A percentile compares a stretch with the other conserved stretches of the same genome.
phyloP scores from a whole-genome alignment of 2,329 filamentous ascomycete genomes.

The Sarocladiaceae sp. region DNA sequence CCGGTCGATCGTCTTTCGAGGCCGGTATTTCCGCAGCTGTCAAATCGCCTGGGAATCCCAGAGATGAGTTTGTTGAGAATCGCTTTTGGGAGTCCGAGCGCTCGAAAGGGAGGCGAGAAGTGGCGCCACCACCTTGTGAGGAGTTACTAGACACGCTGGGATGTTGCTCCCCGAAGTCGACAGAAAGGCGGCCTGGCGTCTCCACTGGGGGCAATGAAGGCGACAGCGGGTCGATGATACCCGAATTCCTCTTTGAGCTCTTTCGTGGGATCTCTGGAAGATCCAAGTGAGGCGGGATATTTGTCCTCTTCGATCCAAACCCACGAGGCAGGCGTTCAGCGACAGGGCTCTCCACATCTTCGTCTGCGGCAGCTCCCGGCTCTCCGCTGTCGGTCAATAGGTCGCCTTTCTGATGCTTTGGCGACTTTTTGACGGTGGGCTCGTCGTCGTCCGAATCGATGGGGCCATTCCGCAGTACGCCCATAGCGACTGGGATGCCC shows the following conservation, averaged over 20 bases:
- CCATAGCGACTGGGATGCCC: conserved; percentile 59
- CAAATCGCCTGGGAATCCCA: conserved; percentile 39
- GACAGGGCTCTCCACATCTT: conserved; percentile 32
- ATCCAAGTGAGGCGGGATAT: conserved; percentile 24
- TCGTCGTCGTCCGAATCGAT: conserved; percentile 57
- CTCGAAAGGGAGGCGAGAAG: conserved; percentile 47
- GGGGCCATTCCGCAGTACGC: conserved; percentile 51
- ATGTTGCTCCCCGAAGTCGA: conserved; percentile 1
- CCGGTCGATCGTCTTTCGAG: conserved; percentile 37
- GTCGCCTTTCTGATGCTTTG: conserved; percentile 24
- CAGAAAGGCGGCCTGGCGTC: conserved; percentile 1
- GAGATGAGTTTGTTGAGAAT: conserved; percentile 44
- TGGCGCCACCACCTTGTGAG: conserved; percentile 1
- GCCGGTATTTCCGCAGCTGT: conserved; percentile 22
- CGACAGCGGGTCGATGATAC: conserved; percentile 25
- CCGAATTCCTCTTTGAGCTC: conserved; percentile 60
- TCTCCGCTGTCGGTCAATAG: conserved; percentile 41
- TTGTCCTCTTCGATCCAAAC: conserved; percentile 32
- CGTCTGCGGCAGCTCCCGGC: conserved; percentile 38
- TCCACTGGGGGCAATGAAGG: conserved; percentile 23
- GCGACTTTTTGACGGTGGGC: conserved; percentile 18
- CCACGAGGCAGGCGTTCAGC: conserved; percentile 20
- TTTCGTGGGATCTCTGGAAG: conserved; percentile 61
- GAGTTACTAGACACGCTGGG: background rate
- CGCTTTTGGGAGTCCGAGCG: conserved; percentile 47